Evolutionary conservation across 805 yeast genomes (phyloP).

Genomic region (Candida berthetii): DNA sequence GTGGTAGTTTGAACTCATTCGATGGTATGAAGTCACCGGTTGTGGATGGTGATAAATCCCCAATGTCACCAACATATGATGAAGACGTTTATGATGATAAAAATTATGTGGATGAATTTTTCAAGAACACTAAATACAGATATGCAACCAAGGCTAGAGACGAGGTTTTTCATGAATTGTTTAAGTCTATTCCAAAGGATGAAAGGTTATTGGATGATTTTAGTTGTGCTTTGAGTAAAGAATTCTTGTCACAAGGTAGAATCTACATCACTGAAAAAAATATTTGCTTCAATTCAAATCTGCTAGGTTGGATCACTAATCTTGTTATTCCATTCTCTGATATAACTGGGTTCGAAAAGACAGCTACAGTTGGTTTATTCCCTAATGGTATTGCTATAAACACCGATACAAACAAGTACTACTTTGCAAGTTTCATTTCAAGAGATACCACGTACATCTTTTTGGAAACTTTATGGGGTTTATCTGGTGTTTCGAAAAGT

Average conservation of each 20-base stretch:
- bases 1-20: slow-evolving; percentile 11
- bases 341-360: slow-evolving; percentile 69
- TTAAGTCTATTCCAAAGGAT: slow-evolving; percentile 57
- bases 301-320: slow-evolving; percentile 88
- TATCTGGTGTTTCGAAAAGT: background rate
- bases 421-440: slow-evolving; percentile 82
- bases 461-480: slow-evolving; percentile 26
- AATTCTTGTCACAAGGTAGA: slow-evolving; percentile 83
- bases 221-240: slow-evolving; percentile 84
- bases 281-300: slow-evolving; percentile 79
- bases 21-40: slow-evolving; percentile 16
- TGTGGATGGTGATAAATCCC: slow-evolving; percentile 10
- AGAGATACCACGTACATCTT: slow-evolving; percentile 74
- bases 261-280: slow-evolving; percentile 73
- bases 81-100: slow-evolving; percentile 50
- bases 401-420: slow-evolving; percentile 41
- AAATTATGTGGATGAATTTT: slow-evolving; percentile 50
- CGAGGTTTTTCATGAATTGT: slow-evolving; percentile 71
- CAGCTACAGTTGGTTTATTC: slow-evolving; percentile 80
- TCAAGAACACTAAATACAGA: slow-evolving; percentile 49
- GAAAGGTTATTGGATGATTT: slow-evolving; percentile 83
- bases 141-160: slow-evolving; percentile 63
- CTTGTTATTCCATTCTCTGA: slow-evolving; percentile 68
- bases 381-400: slow-evolving; percentile 70
- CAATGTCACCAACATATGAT: slow-evolving; percentile 8